phyloP scores from a whole-genome alignment of 202 grass and related monocot species.

The Elaeis oleifera region DNA sequence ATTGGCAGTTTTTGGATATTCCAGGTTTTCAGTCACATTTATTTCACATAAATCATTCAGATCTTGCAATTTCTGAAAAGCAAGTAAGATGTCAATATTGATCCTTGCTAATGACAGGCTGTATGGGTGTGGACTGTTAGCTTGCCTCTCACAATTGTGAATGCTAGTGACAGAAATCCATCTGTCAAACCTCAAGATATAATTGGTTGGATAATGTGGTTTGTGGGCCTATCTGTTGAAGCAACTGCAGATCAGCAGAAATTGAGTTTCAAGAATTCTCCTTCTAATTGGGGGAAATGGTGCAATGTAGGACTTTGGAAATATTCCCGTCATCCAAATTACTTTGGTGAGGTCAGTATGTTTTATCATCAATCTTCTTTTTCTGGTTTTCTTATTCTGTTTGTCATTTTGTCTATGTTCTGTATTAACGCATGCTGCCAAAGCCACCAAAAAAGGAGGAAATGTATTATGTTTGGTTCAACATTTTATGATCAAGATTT shows the following conservation, averaged over 20 bases:
- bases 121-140: constrained; percentile 93
- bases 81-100: too few species aligned
- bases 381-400: not conserved
- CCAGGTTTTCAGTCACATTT: constrained; percentile 41
- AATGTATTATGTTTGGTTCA: too few species aligned
- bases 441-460: too few species aligned
- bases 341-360: constrained; percentile 80
- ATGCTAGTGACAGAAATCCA: constrained; percentile 64
- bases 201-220: constrained; percentile 97
- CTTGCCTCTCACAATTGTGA: constrained; percentile 86
- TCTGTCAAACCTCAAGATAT: constrained; percentile 64
- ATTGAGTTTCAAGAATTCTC: constrained; percentile 75
- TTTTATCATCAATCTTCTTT: constrained; percentile 13
- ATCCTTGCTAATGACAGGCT: constrained; percentile 33
- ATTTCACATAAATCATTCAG: not conserved
- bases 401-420: too few species aligned
- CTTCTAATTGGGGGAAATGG: constrained; percentile 74
- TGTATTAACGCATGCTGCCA: too few species aligned
- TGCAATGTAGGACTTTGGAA: constrained; percentile 80
- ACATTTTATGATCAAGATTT: too few species aligned
- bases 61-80: too few species aligned
- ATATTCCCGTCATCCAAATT: constrained; percentile 94
- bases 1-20: constrained; percentile 74
- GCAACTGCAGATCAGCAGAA: constrained; percentile 84
- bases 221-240: constrained; percentile 51